Evolutionary conservation across 768 basidiomycete species (phyloP), one percentile per base, ranked within the genome.

Genomic region (Tulasnella sp.): DNA sequence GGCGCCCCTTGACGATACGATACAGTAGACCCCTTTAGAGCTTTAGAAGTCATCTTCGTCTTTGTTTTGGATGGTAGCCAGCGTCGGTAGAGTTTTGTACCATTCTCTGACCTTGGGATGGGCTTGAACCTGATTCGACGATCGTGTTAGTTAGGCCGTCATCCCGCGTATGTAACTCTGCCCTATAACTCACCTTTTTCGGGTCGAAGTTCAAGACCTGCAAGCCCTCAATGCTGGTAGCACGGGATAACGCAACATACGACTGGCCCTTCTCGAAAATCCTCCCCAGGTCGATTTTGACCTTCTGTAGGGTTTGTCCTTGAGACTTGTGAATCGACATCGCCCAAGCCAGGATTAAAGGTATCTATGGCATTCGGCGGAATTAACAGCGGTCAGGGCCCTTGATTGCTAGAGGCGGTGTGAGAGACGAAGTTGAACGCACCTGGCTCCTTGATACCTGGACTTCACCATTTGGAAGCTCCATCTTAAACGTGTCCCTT

Each of bases 241-340:
- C 94, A 29, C 95, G 93, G 25, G 94, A 96, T 25, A 95, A 86
- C 4, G 93, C 93, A 37, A 96, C 93, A 77, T 94, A 94, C n/a
- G 93, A 92, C 85, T 95, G 93, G 89, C 93, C 94, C 83, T 93
- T 94, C 83, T 95, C 97, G 81, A 99, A 99, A 5, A 99, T 92
- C 81, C 90, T 91, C 38, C 90, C 90, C 42, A 99, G 86, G 81
- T 99, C 96, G 64, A 99, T 96, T 81, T 93, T 97, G 79, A 99
- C 96, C 67, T 94, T 89, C 34, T 96, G 92, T 12, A 99, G 86
- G 0, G 97, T 99, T 82, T 99, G 97, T 12, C 97, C 97, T 82
- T 99, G 97, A 14, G 93, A 93, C 82, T 99, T 99, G 83, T 99
- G 97, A 78, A 99, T 99, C 68, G 92, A 93, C 94, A 98, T 97